Base-by-base conservation (phyloP, 805 yeast genomes). In the Saturnispora saitoi region DNA sequence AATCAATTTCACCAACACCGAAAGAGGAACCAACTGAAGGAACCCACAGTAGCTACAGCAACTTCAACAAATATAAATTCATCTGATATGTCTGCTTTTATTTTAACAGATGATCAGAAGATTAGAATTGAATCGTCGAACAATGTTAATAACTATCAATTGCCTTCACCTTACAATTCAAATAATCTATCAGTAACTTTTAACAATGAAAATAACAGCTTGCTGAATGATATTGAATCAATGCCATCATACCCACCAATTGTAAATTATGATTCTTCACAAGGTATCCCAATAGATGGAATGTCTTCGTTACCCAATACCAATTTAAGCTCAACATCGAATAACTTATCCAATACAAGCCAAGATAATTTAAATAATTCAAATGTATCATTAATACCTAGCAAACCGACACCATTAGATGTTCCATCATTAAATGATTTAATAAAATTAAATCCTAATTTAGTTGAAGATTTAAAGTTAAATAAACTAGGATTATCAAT, bases 401-500 rank as follows among this genome's bases (percentile, higher is more conserved):
- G n/a, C 22, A 42, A 42, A 15, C 44, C 44, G 12, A 19, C 20
- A 4, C 44, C 36, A 15, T 31, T 22, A 42, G 14, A 19, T 6
- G 44, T 46, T 4, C 48, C 48, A 11, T 31, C 36, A 19, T 31
- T 46, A 22, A 17, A 26, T 14, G 48, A 46, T 31, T 17, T 46
- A 26, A 15, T 46, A 11, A 26, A 31, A 32, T 17, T 39, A 15
- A 46, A 46, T 31, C 32, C 48, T 5, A 17, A 46, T n/a, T 43
- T 54, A 28, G 42, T 36, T 14, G 10, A 30, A 10, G 15, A 51
- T 3, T 43, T 57, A 17, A 49, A 43, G 12, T 42, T 59, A 10
- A 42, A 50, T n/a, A 53, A 55, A 12, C 42, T 56, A 7, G 58
- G 55, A 2, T 51, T 63, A 17, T 48, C 59, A 2, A 32, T 57